Evolutionary conservation across 228 moss, liverwort and hornwort genomes (phyloP), one percentile per base, ranked within the genome.

Genomic region (Sphagnum fallax): DNA sequence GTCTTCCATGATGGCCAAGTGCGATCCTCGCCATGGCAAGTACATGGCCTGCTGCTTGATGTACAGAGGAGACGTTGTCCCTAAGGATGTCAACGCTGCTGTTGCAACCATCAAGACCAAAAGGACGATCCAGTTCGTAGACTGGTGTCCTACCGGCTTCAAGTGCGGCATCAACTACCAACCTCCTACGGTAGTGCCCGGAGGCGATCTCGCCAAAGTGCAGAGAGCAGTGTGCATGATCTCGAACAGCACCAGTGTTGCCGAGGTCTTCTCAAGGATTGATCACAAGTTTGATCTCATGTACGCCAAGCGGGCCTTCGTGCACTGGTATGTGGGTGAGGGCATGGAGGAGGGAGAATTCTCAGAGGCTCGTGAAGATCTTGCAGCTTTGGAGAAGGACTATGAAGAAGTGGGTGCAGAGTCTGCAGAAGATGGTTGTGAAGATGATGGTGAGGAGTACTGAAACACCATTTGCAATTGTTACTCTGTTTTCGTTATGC

Each of bases 261-360:
- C 64, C 13, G 64, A 65, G 64, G 64, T 65, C 47, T 65, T 65
- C 48, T 65, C 64, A 6, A 18, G 64, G 7, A 47, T 65, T 10
- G 64, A 65, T 13, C 64, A 65, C 64, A 65, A 65, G 47, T 65
- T 65, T 49, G 64, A 65, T 65, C 48, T 65, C 6, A 65, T 65
- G 64, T 65, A 65, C 64, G 64, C 64, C 47, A 65, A 65, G 64
- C 64, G 64, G 10, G 64, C 64, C 49, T 65, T 65, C 47, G 64
- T 65, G 64, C 64, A 83, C 70, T 83, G 83, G 83, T 83, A 83
- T 52, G 83, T 83, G 0, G 83, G 83, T 49, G 83, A 83, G 64
- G 64, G 64, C 9, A 65, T 65, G 64, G 64, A 65, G 48, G 64
- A 65, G 64, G 64, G 64, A 47, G 64, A 65, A 13, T 65, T 65